A percentile compares a stretch with the other conserved stretches of the same genome.
These are phyloP conservation scores for Colletotrichum sp. DNA, from an alignment of 2,329 filamentous ascomycete genomes.

Conservation along the genomic window DNA sequence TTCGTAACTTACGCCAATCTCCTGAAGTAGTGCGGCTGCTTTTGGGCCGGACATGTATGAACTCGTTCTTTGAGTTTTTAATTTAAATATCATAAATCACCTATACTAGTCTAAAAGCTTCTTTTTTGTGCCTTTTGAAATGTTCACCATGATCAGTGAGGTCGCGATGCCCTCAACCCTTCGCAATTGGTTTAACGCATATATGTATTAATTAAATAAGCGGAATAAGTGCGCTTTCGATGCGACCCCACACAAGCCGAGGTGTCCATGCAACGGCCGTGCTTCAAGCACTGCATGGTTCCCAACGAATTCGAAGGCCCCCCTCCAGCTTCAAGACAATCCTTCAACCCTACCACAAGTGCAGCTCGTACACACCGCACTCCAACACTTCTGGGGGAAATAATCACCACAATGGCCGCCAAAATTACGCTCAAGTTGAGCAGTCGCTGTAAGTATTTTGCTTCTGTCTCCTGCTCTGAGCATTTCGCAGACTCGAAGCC, in stretches of 20 bases:
- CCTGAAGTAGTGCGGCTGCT: background rate
- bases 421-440: constrained; percentile 46
- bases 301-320: background rate
- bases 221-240: background rate
- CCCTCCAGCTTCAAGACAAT: background rate
- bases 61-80: background rate
- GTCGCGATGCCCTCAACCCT: background rate
- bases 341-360: background rate
- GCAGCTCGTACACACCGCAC: background rate
- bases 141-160: background rate
- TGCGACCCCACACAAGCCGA: constrained; percentile 1
- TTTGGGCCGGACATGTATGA: background rate
- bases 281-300: constrained; percentile 13
- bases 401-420: constrained; percentile 29
- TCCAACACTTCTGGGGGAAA: background rate
- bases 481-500: background rate
- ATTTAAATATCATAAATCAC: background rate
- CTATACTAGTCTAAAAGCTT: background rate
- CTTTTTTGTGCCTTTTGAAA: background rate
- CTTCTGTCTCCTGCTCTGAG: background rate
- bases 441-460: constrained; percentile 39
- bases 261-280: background rate
- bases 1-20: background rate
- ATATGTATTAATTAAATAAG: background rate
- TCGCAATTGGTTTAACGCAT: background rate